Evolutionary conservation across 1,139 yeast species (phyloP).

Genomic region (Ogataea hybrid): DNA sequence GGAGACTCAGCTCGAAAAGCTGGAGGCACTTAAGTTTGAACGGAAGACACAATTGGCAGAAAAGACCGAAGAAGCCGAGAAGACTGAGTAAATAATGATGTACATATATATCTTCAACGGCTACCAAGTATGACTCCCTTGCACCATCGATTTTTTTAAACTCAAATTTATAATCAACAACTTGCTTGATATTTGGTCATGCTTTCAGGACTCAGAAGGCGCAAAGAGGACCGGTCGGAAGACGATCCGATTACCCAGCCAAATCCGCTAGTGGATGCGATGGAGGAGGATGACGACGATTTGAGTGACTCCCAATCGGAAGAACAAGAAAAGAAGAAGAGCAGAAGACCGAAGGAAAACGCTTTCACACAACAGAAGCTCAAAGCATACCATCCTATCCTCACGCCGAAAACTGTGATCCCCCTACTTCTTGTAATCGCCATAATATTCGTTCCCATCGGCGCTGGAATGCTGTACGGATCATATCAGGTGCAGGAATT

Average conservation of each 20-base stretch:
- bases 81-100: constrained; percentile 11
- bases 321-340: constrained; percentile 36
- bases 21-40: not conserved
- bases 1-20: constrained; percentile 3
- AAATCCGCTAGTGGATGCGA: constrained; percentile 12
- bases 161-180: not conserved
- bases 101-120: constrained; percentile 5
- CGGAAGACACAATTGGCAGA: not conserved
- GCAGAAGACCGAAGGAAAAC: constrained; percentile 55
- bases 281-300: constrained; percentile 36
- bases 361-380: constrained; percentile 66
- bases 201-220: constrained; percentile 15
- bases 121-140: constrained; percentile 1
- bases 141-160: constrained; percentile 1
- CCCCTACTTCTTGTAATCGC: constrained; percentile 78
- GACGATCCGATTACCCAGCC: constrained; percentile 3
- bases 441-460: constrained; percentile 83
- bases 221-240: constrained; percentile 8
- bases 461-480: constrained; percentile 87
- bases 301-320: constrained; percentile 37
- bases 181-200: constrained; percentile 1
- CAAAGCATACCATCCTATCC: constrained; percentile 67
- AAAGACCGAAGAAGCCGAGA: constrained; percentile 11
- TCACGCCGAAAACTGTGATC: constrained; percentile 86
- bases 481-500: constrained; percentile 76